phyloP scores from a whole-genome alignment of 345 rosid genomes.

The Hirschfeldia incana region DNA sequence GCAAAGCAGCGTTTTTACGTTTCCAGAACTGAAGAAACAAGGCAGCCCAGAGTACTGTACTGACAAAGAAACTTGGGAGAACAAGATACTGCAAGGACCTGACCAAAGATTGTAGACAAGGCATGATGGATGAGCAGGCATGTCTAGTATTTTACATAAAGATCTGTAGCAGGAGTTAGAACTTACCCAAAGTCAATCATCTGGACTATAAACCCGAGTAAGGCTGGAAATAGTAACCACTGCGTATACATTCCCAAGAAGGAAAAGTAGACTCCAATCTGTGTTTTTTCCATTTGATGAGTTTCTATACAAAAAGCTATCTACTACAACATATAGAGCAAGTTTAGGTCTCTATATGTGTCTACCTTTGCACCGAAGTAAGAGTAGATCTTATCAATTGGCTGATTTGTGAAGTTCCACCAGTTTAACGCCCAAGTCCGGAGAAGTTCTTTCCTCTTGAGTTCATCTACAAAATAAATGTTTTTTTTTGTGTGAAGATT shows the following conservation, averaged over 20 bases:
- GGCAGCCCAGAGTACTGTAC: constrained; percentile 74
- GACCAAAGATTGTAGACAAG: constrained; percentile 28
- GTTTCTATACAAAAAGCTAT: constrained; percentile 6
- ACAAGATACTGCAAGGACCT: constrained; percentile 72
- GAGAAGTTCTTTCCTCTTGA: constrained; percentile 69
- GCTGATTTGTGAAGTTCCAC: constrained; percentile 72
- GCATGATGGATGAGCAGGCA: not conserved
- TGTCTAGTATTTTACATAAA: not conserved
- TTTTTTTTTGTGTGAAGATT: not conserved
- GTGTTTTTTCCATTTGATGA: constrained; percentile 27
- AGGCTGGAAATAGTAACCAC: constrained; percentile 85
- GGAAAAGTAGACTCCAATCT: constrained; percentile 88
- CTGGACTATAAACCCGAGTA: constrained; percentile 59
- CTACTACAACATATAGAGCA: constrained; percentile 1
- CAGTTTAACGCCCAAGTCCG: constrained; percentile 77
- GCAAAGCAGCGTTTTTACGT: constrained; percentile 77
- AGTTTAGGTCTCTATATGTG: constrained; percentile 3
- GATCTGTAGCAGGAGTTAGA: not conserved
- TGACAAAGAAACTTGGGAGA: constrained; percentile 71
- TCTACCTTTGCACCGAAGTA: constrained; percentile 85
- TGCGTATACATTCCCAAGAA: constrained; percentile 88
- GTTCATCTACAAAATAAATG: constrained; percentile 58
- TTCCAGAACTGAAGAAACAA: constrained; percentile 97
- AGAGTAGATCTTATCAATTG: constrained; percentile 78
- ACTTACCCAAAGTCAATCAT: constrained; percentile 75